Evolutionary conservation across 2,329 filamentous ascomycete genomes (phyloP).

Genomic region (Paecilomyces sp.): DNA sequence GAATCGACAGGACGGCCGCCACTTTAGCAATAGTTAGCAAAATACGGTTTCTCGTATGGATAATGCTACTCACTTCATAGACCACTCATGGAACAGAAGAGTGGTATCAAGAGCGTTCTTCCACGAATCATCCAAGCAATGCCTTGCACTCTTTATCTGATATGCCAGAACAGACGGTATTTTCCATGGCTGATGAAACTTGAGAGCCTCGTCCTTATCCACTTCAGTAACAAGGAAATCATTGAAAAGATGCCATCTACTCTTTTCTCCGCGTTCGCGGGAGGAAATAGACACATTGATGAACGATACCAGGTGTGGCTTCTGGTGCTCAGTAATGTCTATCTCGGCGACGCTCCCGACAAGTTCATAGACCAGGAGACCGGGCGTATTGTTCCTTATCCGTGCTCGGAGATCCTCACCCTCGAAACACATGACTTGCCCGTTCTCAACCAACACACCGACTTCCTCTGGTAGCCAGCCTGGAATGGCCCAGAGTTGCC

Average conservation of each 20-base stretch:
- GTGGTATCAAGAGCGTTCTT: slow-evolving; percentile 76
- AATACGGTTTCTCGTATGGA: background rate
- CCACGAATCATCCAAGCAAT: slow-evolving; percentile 80
- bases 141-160: slow-evolving; percentile 73
- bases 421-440: slow-evolving; percentile 93
- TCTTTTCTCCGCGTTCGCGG: slow-evolving; percentile 46
- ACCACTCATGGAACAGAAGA: slow-evolving; percentile 70
- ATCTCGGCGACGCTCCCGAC: slow-evolving; percentile 87
- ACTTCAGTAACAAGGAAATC: slow-evolving; percentile 87
- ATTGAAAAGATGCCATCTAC: slow-evolving; percentile 93
- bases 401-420: slow-evolving; percentile 80
- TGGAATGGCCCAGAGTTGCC: slow-evolving; percentile 73
- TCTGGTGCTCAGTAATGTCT: slow-evolving; percentile 75
- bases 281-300: slow-evolving; percentile 62
- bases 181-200: slow-evolving; percentile 90
- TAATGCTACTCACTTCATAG: slow-evolving; percentile 36
- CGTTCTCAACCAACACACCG: slow-evolving; percentile 80
- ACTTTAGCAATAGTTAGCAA: slow-evolving; percentile 12
- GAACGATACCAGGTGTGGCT: slow-evolving; percentile 83
- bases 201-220: slow-evolving; percentile 72
- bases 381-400: slow-evolving; percentile 68
- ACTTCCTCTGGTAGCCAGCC: slow-evolving; percentile 93
- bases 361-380: slow-evolving; percentile 83
- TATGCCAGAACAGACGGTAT: slow-evolving; percentile 80
- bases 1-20: slow-evolving; percentile 31